Base-by-base conservation (phyloP, 805 yeast genomes). In the Blastobotrys attinorum region DNA sequence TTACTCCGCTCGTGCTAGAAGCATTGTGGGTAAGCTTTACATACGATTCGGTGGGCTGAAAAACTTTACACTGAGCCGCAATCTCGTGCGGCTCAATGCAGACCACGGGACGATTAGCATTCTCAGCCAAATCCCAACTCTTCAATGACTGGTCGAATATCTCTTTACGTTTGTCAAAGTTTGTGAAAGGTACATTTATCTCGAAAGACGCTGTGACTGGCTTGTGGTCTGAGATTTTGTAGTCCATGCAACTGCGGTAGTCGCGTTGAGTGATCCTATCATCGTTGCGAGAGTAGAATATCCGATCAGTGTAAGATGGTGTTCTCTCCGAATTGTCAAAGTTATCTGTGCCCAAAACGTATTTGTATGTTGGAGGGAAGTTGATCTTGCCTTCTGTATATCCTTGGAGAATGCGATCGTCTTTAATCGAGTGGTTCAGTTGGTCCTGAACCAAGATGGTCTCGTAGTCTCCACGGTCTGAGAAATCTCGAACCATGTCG, bases 271-370 rank as follows among this genome's bases (percentile, higher is more conserved):
- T 40, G 31, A 47, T 25, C 52, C 39, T 18, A 39, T 32, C 37
- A 20, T 40, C 46, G 37, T 39, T 47, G 22, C 38, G 48, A 29
- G 16, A 58, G 54, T 62, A 70, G 17, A 77, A 53, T 2, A 78
- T 67, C 25, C 84, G 64, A 48, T 78, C 84, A 0, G 83, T 77
- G 54, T 77, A 78, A 1, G 81, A 73, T 0, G 84, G 83, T 4
- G 63, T 58, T 39, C 83, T 61, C 16, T 54, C 59, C 3, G 51
- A 51, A 33, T 54, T 47, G 27, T 42, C 37, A 25, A 52, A 42
- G 1, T 58, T 50, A 10, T 58, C 63, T 18, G 54, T 39, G 37
- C 36, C 45, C 6, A 20, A n/a, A 45, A 51, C 55, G 46, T 70
- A 61, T 52, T 76, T 77, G 54, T 73, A 78, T 2, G 82, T 76